phyloP scores from a whole-genome alignment of 768 basidiomycete species.

The Tulasnella sp. region DNA sequence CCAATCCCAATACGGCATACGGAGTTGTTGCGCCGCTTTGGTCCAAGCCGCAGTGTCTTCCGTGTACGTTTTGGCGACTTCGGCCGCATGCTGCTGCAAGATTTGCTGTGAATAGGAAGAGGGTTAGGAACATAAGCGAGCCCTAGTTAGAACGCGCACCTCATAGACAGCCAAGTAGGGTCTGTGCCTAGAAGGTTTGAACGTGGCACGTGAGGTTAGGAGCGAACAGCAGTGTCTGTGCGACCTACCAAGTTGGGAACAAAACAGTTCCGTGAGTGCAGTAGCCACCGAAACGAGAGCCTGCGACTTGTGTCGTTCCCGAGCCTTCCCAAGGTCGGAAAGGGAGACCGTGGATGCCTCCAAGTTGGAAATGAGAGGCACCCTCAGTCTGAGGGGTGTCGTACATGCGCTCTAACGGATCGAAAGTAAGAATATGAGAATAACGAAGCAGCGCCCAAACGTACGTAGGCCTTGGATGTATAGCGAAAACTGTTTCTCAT shows the following conservation, averaged over 20 bases:
- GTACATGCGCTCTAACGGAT: constrained; percentile 40
- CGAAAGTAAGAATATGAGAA: constrained; percentile 10
- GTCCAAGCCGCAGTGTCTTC: constrained; percentile 41
- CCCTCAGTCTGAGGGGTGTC: constrained; percentile 43
- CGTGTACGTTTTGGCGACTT: constrained; percentile 50
- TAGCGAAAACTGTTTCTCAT: constrained; percentile 54
- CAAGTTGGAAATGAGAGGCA: constrained; percentile 52
- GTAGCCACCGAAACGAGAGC: constrained; percentile 51
- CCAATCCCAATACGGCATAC: constrained; percentile 60
- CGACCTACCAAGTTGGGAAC: constrained; percentile 32
- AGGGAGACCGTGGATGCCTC: constrained; percentile 58
- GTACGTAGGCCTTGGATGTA: constrained; percentile 57
- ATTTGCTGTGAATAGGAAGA: constrained; percentile 50
- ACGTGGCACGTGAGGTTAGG: neutral
- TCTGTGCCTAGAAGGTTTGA: constrained; percentile 61
- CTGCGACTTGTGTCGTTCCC: constrained; percentile 39
- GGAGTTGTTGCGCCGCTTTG: constrained; percentile 46
- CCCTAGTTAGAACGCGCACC: constrained; percentile 43
- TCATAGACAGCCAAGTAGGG: constrained; percentile 58
- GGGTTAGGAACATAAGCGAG: neutral
- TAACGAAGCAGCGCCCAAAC: constrained; percentile 37
- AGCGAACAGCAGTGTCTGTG: neutral
- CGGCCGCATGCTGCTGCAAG: constrained; percentile 48
- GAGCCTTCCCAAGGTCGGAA: constrained; percentile 52
- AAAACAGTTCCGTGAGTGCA: constrained; percentile 58